Evolutionary conservation across 306 rosid species (phyloP).

Genomic region (Pyrus betulifolia): DNA sequence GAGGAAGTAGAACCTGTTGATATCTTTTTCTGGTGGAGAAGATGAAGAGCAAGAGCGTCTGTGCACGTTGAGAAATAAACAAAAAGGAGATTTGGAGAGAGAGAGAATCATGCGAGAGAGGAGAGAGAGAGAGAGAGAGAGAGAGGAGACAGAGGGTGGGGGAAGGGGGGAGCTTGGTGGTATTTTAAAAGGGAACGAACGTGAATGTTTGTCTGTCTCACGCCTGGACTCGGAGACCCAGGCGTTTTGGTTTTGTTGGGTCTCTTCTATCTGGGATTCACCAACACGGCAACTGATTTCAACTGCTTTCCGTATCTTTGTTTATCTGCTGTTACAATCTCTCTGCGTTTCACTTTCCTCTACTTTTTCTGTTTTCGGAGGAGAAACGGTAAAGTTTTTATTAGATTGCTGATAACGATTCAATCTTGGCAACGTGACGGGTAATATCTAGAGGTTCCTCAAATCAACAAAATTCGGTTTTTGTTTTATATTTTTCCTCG

Average conservation of each 20-base stretch:
- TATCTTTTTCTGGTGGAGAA: slow-evolving; percentile 14
- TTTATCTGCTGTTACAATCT: background rate
- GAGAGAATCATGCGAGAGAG: background rate
- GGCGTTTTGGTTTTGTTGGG: background rate
- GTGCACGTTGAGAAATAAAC: slow-evolving; percentile 12
- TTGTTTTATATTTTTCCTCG: background rate
- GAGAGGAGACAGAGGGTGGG: background rate
- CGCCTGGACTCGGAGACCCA: background rate
- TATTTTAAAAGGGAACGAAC: background rate
- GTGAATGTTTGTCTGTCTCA: background rate
- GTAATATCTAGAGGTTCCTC: background rate
- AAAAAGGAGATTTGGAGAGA: slow-evolving; percentile 18
- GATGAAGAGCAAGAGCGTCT: background rate
- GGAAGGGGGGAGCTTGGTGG: background rate
- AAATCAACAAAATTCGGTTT: background rate
- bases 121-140: background rate
- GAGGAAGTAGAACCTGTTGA: slow-evolving; percentile 23
- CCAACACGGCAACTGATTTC: slow-evolving; percentile 1
- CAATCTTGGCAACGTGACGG: background rate
- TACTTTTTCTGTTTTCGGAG: background rate
- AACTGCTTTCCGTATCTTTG: background rate
- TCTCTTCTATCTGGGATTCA: background rate
- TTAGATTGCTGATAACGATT: background rate
- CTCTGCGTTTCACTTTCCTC: background rate
- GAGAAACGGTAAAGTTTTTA: background rate